These are phyloP conservation scores for Cadophora gregata DNA, from an alignment of 2,329 filamentous ascomycete genomes.

Conservation along the genomic window DNA sequence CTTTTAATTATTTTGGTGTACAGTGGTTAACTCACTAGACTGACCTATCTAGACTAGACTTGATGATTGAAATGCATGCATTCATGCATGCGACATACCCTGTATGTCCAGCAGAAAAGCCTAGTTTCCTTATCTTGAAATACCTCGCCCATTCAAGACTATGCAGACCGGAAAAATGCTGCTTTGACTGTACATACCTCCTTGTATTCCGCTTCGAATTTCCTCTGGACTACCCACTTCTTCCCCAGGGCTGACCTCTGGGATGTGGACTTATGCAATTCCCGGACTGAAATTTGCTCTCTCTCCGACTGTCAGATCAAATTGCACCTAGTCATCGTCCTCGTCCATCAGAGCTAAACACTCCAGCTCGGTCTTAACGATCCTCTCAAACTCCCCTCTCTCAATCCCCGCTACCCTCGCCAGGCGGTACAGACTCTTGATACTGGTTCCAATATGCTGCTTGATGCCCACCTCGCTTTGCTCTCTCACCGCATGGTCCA, in stretches of 20 bases:
- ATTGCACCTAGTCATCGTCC: conserved; percentile 31
- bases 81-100: not conserved
- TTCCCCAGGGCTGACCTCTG: not conserved
- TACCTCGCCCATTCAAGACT: not conserved
- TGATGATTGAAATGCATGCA: not conserved
- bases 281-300: not conserved
- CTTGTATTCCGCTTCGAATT: not conserved
- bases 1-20: not conserved
- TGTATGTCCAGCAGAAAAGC: not conserved
- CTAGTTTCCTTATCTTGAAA: not conserved
- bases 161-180: not conserved
- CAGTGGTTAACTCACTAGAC: not conserved
- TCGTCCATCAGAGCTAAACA: conserved; percentile 72
- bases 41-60: not conserved
- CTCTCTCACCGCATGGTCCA: conserved; percentile 61
- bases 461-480: conserved; percentile 76
- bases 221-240: not conserved
- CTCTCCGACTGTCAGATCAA: not conserved
- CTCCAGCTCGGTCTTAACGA: conserved; percentile 75
- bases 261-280: not conserved
- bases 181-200: no score
- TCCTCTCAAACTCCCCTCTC: conserved; percentile 73
- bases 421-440: conserved; percentile 77
- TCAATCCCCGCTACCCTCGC: conserved; percentile 75
- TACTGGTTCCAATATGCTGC: conserved; percentile 77